Base-by-base conservation (phyloP, 2,329 filamentous ascomycete species). In the Ophiostoma ips region DNA sequence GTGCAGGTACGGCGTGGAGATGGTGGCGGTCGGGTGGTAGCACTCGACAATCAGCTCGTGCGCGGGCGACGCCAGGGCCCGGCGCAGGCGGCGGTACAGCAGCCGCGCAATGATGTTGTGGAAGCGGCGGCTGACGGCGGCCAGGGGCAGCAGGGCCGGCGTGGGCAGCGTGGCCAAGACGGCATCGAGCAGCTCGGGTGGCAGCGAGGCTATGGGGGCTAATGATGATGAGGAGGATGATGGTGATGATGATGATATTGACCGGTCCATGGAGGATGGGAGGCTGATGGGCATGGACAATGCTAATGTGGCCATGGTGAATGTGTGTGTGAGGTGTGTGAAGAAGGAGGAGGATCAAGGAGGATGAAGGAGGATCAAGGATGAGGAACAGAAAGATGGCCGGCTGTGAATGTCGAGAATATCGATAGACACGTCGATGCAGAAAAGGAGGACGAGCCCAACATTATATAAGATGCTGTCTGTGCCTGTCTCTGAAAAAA, bases 41-140 rank as follows among this genome's bases (percentile, higher is more conserved):
- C 83, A 87, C 66, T 90, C 84, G 38, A 94, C 75, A 35, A 89
- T 77, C 36, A 92, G 66, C 49, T 80, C 76, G 59, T 86, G 77
- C 35, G 78, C 73, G 35, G 73, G 66, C 8, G 83, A 65, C 3
- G 73, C 66, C 5, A 78, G 72, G 18, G 78, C 76, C 18, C 72
- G 55, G 28, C 53, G 52, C 50, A 65, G 56, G 38, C 63, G 63
- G 49, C 57, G 56, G 52, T 61, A 57, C 44, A 64, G 51, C 34
- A 64, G 53, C 46, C 58, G 57, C 3, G 61, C 50, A 18, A 60
- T 55, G 6, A 59, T 48, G 13, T 58, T 55, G 55, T 61, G 56
- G 56, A 66, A 63, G 49, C 58, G 62, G 50, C 54, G 61, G 55
- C 54, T 62, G 45, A 64, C 54, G 15, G 54, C 43, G 31, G 57